Base-by-base conservation (phyloP, 306 rosid species). In the Pterocarpus macrocarpus region DNA sequence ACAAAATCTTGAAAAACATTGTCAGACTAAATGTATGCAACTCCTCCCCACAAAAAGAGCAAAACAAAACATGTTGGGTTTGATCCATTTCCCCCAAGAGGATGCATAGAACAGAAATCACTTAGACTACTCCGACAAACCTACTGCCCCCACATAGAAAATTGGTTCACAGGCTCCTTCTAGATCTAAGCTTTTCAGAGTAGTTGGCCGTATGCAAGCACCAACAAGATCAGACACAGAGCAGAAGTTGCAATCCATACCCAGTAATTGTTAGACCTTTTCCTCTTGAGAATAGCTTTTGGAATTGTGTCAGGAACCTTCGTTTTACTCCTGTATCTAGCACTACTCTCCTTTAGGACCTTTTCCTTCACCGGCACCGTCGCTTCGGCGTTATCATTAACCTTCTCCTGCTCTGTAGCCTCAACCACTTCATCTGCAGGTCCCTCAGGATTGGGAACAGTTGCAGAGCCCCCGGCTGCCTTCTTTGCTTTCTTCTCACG, bases 401-500 rank as follows among this genome's bases (percentile, higher is more conserved):
- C 67, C 82, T 87, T 88, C 50, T 91, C 96, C 68, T 79, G 82
- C 34, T 90, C 94, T 15, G 78, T 64, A 71, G 36, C 81, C 59
- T 88, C 94, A 34, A 9, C 84, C 15, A 14, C 86, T 63, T 70
- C 78, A 22, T 80, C 90, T 6, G 72, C 78, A 0, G 47, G 59
- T 67, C 90, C 97, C 61, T 94, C 97, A 1, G 85, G 57, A 78
- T 71, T 70, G 17, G 75, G 5, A 57, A 69, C 84, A 1, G 82
- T 58, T 13, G 84, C 85, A 5, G 90, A 55, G 14, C 84, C 78
- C 0, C 76, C 59, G 1, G 83, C 89, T 69, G 84, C 89, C 85
- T 92, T 94, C 92, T 89, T 94, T 7, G 90, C 87, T 86, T 92
- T 94, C 96, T 85, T 94, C 79, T 92, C 95, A 1, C 90, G 95